Evolutionary conservation across 805 yeast species (phyloP).

Genomic region (Saccharomycopsis guyanensis): DNA sequence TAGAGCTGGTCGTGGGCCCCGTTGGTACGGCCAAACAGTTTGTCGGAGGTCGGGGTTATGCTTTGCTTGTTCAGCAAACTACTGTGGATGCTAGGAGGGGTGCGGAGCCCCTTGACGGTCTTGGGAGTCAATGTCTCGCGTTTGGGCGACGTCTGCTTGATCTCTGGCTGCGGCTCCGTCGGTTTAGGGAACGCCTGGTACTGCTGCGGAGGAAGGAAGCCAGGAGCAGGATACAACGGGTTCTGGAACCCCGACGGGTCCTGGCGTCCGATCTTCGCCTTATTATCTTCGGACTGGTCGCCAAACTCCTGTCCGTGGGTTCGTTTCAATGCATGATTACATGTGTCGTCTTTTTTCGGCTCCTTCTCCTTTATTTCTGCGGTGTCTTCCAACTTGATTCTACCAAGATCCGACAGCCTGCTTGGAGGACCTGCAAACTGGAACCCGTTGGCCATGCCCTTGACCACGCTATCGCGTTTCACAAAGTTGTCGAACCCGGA

Average conservation of each 20-base stretch:
- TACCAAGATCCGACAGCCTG: background rate
- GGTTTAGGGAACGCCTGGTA: background rate
- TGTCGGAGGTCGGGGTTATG: constrained; percentile 17
- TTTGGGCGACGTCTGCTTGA: background rate
- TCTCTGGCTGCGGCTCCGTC: background rate
- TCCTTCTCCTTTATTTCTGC: background rate
- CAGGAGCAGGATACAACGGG: constrained; percentile 1
- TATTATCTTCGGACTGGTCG: background rate
- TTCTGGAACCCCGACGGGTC: background rate
- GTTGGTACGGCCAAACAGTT: no score
- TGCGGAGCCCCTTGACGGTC: no score
- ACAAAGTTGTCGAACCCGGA: constrained; percentile 31
- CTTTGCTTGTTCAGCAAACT: constrained; percentile 17
- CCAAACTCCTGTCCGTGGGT: constrained; percentile 18
- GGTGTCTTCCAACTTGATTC: constrained; percentile 8
- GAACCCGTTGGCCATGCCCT: constrained; percentile 21
- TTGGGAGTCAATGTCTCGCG: no score
- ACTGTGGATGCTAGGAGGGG: constrained; percentile 21
- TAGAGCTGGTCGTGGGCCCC: no score
- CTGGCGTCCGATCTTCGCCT: background rate
- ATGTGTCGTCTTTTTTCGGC: background rate
- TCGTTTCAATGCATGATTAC: background rate
- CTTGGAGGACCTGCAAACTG: constrained; percentile 3
- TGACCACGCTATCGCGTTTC: constrained; percentile 29
- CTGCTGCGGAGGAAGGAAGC: background rate